phyloP scores from a whole-genome alignment of 352 stramenopile genomes.

The Phytophthora megakarya region DNA sequence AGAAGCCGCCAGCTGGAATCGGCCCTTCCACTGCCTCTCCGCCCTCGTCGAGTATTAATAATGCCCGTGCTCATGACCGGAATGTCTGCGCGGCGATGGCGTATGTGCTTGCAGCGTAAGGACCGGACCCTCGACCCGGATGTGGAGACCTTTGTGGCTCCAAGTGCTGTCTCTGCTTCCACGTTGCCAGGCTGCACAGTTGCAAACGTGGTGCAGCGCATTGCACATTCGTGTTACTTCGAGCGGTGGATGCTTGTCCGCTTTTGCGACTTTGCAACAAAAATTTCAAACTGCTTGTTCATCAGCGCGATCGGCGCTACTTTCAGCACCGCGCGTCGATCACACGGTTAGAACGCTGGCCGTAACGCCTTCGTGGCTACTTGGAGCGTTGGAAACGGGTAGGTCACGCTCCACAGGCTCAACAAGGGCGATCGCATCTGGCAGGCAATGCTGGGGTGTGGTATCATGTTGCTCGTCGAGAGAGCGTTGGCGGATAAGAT shows the following conservation, averaged over 20 bases:
- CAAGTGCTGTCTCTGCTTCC: conserved; percentile 19
- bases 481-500: conserved; percentile 12
- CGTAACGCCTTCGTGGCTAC: background rate
- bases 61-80: conserved; percentile 27
- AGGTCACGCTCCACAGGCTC: background rate
- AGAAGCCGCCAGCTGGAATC: conserved; percentile 30
- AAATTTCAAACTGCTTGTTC: no score
- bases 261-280: background rate
- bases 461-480: conserved; percentile 4
- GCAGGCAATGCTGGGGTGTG: conserved; percentile 8
- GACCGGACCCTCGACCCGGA: conserved; percentile 18
- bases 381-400: background rate
- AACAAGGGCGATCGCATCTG: conserved; percentile 14
- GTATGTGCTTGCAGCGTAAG: conserved; percentile 9
- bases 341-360: no score
- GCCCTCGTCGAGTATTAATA: conserved; percentile 18
- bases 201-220: background rate
- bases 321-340: no score
- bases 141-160: conserved; percentile 26
- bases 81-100: conserved; percentile 11
- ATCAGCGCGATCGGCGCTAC: no score
- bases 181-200: conserved; percentile 14
- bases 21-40: conserved; percentile 27
- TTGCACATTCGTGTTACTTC: background rate
- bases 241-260: background rate